phyloP scores from a whole-genome alignment of 371 early-diverging fungal species.

The Gilbertella persicaria region DNA sequence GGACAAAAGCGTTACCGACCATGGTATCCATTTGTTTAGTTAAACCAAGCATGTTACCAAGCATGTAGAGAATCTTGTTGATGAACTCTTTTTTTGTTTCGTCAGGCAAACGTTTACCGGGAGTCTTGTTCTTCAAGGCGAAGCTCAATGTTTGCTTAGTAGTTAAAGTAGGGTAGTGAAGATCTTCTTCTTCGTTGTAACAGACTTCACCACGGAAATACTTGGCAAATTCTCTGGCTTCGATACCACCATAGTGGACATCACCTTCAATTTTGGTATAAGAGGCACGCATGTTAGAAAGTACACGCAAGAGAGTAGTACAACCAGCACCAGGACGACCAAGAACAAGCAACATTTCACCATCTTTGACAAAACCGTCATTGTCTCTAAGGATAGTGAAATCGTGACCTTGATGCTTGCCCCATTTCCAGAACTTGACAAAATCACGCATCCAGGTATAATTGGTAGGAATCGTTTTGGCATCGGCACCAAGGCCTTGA shows the following conservation, averaged over 20 bases:
- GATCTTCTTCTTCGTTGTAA: slow-evolving; percentile 62
- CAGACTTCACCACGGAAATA: slow-evolving; percentile 52
- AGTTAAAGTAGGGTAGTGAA: slow-evolving; percentile 56
- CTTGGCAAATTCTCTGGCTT: slow-evolving; percentile 40
- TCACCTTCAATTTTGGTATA: slow-evolving; percentile 48
- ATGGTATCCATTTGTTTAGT: slow-evolving; percentile 63
- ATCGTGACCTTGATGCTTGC: slow-evolving; percentile 30
- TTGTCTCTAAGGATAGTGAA: slow-evolving; percentile 46
- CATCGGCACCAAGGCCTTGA: slow-evolving; percentile 46
- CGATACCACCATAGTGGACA: slow-evolving; percentile 52
- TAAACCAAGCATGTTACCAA: slow-evolving; percentile 57
- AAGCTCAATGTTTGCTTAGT: slow-evolving; percentile 56
- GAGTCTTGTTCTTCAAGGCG: slow-evolving; percentile 57
- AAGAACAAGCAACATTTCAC: slow-evolving; percentile 64
- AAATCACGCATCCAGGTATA: slow-evolving; percentile 26
- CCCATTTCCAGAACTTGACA: slow-evolving; percentile 37
- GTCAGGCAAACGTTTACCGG: slow-evolving; percentile 44
- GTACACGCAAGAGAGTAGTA: slow-evolving; percentile 53
- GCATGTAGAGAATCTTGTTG: slow-evolving; percentile 42
- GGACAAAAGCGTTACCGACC: slow-evolving; percentile 72
- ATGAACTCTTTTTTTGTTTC: slow-evolving; percentile 30
- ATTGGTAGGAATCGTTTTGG: slow-evolving; percentile 32
- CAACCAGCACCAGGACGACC: slow-evolving; percentile 63
- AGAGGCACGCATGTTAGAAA: slow-evolving; percentile 53
- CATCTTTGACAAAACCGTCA: slow-evolving; percentile 51